Conservation (phyloP, 371 early-diverging fungal genomes). For the Mucor piriformis region DNA sequence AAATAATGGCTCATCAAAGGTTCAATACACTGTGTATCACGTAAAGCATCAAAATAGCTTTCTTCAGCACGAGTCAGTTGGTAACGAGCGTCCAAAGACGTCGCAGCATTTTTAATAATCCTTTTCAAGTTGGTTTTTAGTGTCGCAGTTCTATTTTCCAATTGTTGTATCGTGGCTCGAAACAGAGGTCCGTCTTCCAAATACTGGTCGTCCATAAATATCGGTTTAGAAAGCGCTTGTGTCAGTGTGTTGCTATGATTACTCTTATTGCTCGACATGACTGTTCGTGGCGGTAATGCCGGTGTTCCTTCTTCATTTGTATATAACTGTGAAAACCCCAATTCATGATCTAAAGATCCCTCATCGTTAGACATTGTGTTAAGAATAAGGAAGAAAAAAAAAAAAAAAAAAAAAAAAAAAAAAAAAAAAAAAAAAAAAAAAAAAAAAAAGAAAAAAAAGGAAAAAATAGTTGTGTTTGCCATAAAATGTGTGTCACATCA, state of each 20-base stretch:
- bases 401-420: not conserved
- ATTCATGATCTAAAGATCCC: not conserved
- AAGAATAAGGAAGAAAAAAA: not conserved
- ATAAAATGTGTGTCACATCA: not conserved
- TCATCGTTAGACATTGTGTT: not conserved
- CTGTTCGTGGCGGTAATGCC: not conserved
- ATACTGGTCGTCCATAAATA: conserved; percentile 26
- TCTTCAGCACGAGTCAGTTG: conserved; percentile 39
- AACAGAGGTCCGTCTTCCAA: conserved; percentile 67
- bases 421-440: not conserved
- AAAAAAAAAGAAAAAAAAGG: not conserved
- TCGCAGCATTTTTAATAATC: conserved; percentile 50
- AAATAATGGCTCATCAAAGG: conserved; percentile 43
- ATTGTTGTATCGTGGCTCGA: conserved; percentile 54
- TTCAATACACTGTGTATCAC: conserved; percentile 47
- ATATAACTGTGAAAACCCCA: not conserved
- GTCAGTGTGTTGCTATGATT: not conserved
- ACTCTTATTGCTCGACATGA: not conserved
- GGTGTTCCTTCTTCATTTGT: not conserved
- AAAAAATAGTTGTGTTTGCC: not conserved
- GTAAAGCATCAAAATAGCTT: conserved; percentile 43
- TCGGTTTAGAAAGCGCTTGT: not conserved
- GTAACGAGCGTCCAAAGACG: conserved; percentile 43
- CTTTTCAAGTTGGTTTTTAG: conserved; percentile 54
- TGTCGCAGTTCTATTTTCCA: conserved; percentile 53